Percentiles rank a stretch among this genome's conserved stretches.
Conservation (phyloP, 495 filamentous ascomycete species). For the Hyaloscypha finlandica region DNA sequence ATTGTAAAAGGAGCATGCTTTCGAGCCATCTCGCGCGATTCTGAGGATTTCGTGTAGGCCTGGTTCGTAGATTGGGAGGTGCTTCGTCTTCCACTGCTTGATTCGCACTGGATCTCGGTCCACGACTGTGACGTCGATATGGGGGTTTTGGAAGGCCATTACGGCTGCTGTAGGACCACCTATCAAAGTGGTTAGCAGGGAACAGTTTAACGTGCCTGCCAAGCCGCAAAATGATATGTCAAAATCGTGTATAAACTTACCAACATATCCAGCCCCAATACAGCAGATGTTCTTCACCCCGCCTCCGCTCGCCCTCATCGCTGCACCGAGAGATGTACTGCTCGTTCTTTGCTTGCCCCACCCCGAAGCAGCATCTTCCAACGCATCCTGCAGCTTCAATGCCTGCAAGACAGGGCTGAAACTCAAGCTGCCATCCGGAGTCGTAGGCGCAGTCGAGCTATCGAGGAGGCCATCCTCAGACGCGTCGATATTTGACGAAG, state of each 20-base stretch:
- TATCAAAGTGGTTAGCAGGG: slow-evolving; percentile 47
- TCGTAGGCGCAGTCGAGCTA: slow-evolving; percentile 53
- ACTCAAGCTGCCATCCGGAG: slow-evolving; percentile 50
- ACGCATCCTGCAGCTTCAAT: slow-evolving; percentile 34
- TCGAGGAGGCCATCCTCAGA: slow-evolving; percentile 27
- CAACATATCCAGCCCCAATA: slow-evolving; percentile 70
- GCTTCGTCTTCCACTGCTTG: slow-evolving; percentile 68
- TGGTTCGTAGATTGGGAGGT: slow-evolving; percentile 78
- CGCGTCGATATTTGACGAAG: slow-evolving; percentile 21
- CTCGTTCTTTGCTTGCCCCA: slow-evolving; percentile 20
- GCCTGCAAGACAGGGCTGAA: slow-evolving; percentile 44
- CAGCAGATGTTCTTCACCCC: slow-evolving; percentile 64
- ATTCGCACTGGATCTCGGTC: slow-evolving; percentile 68
- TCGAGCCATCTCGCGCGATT: slow-evolving; percentile 62
- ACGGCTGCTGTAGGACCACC: slow-evolving; percentile 78
- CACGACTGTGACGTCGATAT: slow-evolving; percentile 69
- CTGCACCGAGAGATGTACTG: slow-evolving; percentile 17
- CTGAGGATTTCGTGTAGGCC: slow-evolving; percentile 69
- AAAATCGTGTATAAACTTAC: slow-evolving; percentile 40
- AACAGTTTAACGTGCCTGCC: slow-evolving; percentile 40
- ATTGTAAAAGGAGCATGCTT: slow-evolving; percentile 35
- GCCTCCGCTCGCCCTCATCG: slow-evolving; percentile 69
- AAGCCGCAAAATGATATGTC: not conserved
- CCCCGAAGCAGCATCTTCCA: slow-evolving; percentile 28
- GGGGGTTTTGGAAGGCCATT: slow-evolving; percentile 70